These are phyloP conservation scores for Fusarium sp. DNA, from an alignment of 2,329 filamentous ascomycete species.

Conservation along the genomic window DNA sequence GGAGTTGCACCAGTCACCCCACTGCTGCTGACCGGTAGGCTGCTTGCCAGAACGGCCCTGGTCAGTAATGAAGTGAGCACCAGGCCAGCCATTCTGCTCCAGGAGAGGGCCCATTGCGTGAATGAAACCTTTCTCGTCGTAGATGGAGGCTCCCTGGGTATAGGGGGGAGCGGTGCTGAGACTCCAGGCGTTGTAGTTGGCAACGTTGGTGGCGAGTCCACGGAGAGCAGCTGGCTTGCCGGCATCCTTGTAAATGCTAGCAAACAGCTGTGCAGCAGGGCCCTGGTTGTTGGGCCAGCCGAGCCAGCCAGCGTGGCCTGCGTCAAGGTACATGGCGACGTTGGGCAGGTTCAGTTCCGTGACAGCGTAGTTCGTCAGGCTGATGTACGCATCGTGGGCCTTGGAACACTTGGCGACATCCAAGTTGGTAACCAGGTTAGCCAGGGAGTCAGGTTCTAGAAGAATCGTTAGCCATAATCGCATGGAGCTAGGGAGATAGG, in stretches of 20 bases:
- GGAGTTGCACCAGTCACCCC: constrained; percentile 78
- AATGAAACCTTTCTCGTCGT: constrained; percentile 69
- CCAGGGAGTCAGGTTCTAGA: constrained; percentile 68
- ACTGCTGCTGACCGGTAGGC: constrained; percentile 69
- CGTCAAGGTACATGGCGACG: constrained; percentile 69
- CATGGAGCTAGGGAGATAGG: fast-evolving
- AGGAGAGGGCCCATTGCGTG: constrained; percentile 75
- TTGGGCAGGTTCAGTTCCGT: constrained; percentile 65
- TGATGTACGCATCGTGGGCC: constrained; percentile 62
- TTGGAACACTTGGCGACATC: constrained; percentile 62
- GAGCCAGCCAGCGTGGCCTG: constrained; percentile 70
- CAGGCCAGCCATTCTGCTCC: constrained; percentile 56
- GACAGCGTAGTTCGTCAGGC: constrained; percentile 64
- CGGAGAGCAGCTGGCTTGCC: constrained; percentile 63
- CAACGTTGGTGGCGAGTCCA: constrained; percentile 69
- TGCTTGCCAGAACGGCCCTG: constrained; percentile 68
- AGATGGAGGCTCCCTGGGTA: constrained; percentile 61
- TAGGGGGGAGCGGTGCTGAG: constrained; percentile 58
- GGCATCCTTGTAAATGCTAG: constrained; percentile 62
- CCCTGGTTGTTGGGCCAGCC: constrained; percentile 67
- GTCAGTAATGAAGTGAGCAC: constrained; percentile 63
- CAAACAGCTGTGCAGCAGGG: constrained; percentile 61
- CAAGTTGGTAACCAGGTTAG: constrained; percentile 69
- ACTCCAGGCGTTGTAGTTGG: constrained; percentile 67
- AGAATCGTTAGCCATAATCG: neutral